Conservation (phyloP, 768 basidiomycete genomes). For the Pulveroboletus ravenelii region DNA sequence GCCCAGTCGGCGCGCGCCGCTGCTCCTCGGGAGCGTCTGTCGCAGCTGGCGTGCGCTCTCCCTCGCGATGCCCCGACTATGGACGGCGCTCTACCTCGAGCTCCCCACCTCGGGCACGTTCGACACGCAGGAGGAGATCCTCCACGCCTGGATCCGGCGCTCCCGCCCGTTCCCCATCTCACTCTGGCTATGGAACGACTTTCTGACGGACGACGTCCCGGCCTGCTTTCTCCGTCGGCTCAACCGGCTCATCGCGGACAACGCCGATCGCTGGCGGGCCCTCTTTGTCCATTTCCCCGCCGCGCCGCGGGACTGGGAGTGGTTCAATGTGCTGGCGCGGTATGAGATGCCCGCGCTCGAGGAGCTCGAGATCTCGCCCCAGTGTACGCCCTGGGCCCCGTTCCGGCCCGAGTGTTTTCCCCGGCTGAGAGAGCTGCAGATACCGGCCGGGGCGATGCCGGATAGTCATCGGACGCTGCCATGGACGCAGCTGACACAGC, state of each 20-base stretch:
- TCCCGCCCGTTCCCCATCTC: slow-evolving; percentile 24
- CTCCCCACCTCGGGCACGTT: slow-evolving; percentile 23
- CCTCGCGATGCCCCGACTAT: slow-evolving; percentile 26
- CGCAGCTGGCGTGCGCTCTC: slow-evolving; percentile 28
- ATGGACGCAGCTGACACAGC: slow-evolving; percentile 31
- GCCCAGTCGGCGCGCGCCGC: slow-evolving; percentile 26
- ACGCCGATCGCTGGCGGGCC: slow-evolving; percentile 29
- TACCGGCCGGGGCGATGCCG: slow-evolving; percentile 30
- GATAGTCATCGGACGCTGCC: slow-evolving; percentile 30
- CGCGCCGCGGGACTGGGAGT: slow-evolving; percentile 26
- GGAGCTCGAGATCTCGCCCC: slow-evolving; percentile 31
- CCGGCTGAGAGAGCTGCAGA: slow-evolving; percentile 23
- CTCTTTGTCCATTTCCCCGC: slow-evolving; percentile 31
- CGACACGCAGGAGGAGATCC: slow-evolving; percentile 22
- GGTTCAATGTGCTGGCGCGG: slow-evolving; percentile 21
- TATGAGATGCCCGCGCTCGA: slow-evolving; percentile 24
- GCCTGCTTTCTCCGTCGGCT: slow-evolving; percentile 22
- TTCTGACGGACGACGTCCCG: slow-evolving; percentile 30
- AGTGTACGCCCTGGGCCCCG: slow-evolving; percentile 29
- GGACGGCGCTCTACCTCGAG: slow-evolving; percentile 31
- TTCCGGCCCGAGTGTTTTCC: slow-evolving; percentile 27
- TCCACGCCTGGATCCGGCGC: slow-evolving; percentile 26
- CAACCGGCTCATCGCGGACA: slow-evolving; percentile 14
- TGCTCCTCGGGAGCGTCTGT: slow-evolving; percentile 27
- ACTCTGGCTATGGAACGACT: slow-evolving; percentile 31